Conservation (phyloP, 371 early-diverging fungal genomes). For the Lichtheimia ramosa region DNA sequence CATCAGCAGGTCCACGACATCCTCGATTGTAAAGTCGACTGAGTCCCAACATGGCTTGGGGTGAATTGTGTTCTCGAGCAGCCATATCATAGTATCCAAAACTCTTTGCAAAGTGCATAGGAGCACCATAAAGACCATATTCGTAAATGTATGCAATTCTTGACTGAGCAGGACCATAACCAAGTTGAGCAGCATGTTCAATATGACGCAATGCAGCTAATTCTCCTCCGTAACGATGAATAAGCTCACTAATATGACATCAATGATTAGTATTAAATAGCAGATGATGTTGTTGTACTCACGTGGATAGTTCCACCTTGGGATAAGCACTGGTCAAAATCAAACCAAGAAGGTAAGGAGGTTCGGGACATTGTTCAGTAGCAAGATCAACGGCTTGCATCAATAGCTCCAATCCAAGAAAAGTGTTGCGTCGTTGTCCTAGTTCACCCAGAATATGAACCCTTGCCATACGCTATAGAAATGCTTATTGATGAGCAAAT, state of each 20-base stretch:
- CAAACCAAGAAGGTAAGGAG: conserved; percentile 38
- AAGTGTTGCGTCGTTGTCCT: conserved; percentile 34
- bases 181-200: conserved; percentile 35
- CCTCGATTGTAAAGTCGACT: conserved; percentile 37
- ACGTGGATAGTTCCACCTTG: conserved; percentile 33
- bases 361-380: conserved; percentile 30
- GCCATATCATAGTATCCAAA: conserved; percentile 29
- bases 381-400: conserved; percentile 36
- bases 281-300: conserved; percentile 8
- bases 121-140: conserved; percentile 24
- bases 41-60: conserved; percentile 33
- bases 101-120: conserved; percentile 25
- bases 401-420: conserved; percentile 27
- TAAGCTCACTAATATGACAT: conserved; percentile 6
- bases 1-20: conserved; percentile 30
- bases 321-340: conserved; percentile 33
- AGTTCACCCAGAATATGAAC: conserved; percentile 41
- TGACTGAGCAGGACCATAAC: conserved; percentile 27
- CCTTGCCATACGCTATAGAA: conserved; percentile 35
- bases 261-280: not conserved
- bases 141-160: conserved; percentile 31
- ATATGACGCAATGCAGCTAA: conserved; percentile 30
- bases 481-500: not conserved
- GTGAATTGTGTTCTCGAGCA: conserved; percentile 12
- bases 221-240: conserved; percentile 25